A percentile compares a stretch with the other conserved stretches of the same genome.
Conservation (phyloP, 2,329 filamentous ascomycete species). For the Xylariales sp. region DNA sequence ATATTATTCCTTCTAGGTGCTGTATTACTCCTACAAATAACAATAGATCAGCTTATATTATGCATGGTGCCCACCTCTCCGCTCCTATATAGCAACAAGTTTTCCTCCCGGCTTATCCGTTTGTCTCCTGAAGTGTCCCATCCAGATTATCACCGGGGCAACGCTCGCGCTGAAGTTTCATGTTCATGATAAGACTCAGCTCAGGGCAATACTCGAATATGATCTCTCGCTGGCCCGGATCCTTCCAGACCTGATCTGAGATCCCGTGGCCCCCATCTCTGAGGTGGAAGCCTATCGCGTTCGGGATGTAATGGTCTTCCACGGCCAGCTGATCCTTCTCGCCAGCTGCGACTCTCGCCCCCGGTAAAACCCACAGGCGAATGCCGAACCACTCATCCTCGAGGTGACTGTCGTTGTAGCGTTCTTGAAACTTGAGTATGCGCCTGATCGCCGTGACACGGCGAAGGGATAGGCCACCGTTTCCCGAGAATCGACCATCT, state of each 20-base stretch:
- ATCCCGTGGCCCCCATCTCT: constrained; percentile 57
- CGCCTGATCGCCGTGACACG: constrained; percentile 62
- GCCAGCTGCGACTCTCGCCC: constrained; percentile 58
- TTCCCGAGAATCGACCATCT: constrained; percentile 61
- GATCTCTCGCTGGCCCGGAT: constrained; percentile 55
- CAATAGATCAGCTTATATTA: constrained; percentile 31
- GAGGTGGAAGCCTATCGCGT: constrained; percentile 67
- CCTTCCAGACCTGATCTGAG: constrained; percentile 60
- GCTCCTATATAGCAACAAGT: not conserved
- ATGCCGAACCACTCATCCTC: constrained; percentile 68
- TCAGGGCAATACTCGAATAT: constrained; percentile 69
- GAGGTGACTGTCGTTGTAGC: constrained; percentile 62
- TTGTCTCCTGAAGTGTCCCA: constrained; percentile 25
- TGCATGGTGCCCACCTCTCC: constrained; percentile 23
- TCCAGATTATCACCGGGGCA: constrained; percentile 53
- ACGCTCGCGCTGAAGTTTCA: constrained; percentile 64
- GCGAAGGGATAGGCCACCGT: constrained; percentile 66
- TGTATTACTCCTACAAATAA: constrained; percentile 28
- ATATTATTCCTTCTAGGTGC: not conserved
- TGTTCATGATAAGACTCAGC: constrained; percentile 65
- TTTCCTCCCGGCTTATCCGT: not conserved
- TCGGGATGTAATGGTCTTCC: constrained; percentile 61
- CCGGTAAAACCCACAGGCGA: constrained; percentile 60
- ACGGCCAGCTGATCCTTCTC: constrained; percentile 59
- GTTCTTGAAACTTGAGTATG: constrained; percentile 61